Evolutionary conservation across 129 eudicot genomes (phyloP), one percentile per base, ranked within the genome.

Genomic region (Helianthus tuberosus): DNA sequence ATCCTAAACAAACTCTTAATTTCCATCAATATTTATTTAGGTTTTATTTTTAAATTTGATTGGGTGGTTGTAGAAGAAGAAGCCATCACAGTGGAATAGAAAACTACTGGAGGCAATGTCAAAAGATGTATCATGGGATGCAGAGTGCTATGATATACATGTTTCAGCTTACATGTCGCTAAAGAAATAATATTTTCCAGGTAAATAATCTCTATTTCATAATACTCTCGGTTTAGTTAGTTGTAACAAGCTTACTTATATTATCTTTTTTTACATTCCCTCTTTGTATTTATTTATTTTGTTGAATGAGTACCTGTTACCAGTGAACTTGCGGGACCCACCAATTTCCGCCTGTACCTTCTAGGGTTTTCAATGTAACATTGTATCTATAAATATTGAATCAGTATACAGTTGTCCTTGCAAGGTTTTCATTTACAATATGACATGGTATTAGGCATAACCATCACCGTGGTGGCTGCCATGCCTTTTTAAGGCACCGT

Each of bases 51-150:
- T 9, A 15, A 60, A 29, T 23, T 23, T 27, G 25, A 51, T 62
- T 4, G 62, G 16, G 39, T 57, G 16, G 39, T 57, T 16, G 79
- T 83, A 88, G 95, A 80, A 76, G 74, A 75, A 78, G 61, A 78
- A 78, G 52, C 90, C 86, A 46, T 67, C 77, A 38, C 57, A 80
- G 43, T 88, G 95, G 95, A 78, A 78, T 46, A 44, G 66, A 49
- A 88, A 63, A 73, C 75, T 83, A 44, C 36, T 38, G 74, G 88
- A 80, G 13, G 88, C 78, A 8, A 88, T 83, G 95, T 51, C 64
- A 5, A 85, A 78, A 77, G 95, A 85, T 55, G 72, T 83, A 44
- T 83, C 95, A 11, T 85, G 95, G 95, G 95, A 83, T 68, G 80
- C 79, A n/a, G 88, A 85, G 81, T 83, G 86, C 71, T 84, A 77